Evolutionary conservation across 345 rosid genomes (phyloP).

Genomic region (Ceriops zippeliana): DNA sequence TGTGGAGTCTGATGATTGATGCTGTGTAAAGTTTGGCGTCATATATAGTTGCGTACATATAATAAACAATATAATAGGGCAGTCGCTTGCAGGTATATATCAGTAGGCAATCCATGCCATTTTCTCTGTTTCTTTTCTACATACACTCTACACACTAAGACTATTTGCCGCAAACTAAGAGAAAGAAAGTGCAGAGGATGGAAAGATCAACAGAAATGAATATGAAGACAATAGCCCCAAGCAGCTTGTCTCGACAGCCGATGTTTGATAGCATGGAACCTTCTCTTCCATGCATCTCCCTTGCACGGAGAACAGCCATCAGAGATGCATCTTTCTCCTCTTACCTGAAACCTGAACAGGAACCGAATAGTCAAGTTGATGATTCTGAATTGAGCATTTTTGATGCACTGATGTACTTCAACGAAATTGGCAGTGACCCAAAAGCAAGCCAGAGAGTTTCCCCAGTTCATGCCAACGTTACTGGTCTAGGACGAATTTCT

Average conservation of each 20-base stretch:
- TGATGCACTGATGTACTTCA: slow-evolving; percentile 68
- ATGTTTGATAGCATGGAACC: slow-evolving; percentile 3
- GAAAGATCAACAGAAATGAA: slow-evolving; percentile 18
- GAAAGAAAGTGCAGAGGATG: not conserved
- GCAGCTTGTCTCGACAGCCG: not conserved
- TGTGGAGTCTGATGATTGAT: too few species aligned
- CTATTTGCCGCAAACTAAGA: not conserved
- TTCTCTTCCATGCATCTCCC: slow-evolving; percentile 11
- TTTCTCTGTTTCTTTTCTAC: not conserved
- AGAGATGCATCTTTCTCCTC: slow-evolving; percentile 20
- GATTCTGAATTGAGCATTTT: slow-evolving; percentile 68
- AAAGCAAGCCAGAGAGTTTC: slow-evolving; percentile 35
- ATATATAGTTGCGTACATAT: too few species aligned
- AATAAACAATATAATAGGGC: too few species aligned
- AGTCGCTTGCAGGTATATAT: too few species aligned
- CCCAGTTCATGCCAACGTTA: slow-evolving; percentile 21
- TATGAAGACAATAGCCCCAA: slow-evolving; percentile 12
- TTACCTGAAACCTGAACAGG: slow-evolving; percentile 15
- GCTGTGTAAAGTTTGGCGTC: too few species aligned
- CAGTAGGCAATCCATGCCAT: too few species aligned
- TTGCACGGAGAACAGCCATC: slow-evolving; percentile 3
- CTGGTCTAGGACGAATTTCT: slow-evolving; percentile 23
- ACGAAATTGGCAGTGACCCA: slow-evolving; percentile 31
- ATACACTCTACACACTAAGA: not conserved
- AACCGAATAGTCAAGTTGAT: slow-evolving; percentile 23